Evolutionary conservation across 805 yeast genomes (phyloP).

Genomic region (Wickerhamiella parazyma): DNA sequence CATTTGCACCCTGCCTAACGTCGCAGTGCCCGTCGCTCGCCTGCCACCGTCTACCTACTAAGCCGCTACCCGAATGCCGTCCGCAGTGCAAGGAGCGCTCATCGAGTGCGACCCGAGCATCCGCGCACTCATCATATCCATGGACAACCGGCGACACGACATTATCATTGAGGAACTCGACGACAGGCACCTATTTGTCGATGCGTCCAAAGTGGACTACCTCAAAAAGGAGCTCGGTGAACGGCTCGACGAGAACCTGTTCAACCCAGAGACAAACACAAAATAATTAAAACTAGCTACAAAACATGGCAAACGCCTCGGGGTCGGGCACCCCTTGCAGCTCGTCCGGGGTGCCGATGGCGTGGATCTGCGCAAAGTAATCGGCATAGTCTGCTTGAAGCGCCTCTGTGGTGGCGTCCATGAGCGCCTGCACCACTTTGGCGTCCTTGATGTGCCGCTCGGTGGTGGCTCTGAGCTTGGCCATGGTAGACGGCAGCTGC

Average conservation of each 20-base stretch:
- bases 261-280: slow-evolving; percentile 55
- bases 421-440: slow-evolving; percentile 36
- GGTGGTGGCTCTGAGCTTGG: slow-evolving; percentile 41
- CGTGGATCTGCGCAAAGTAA: slow-evolving; percentile 31
- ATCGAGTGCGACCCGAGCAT: slow-evolving; percentile 77
- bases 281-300: background rate
- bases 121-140: slow-evolving; percentile 67
- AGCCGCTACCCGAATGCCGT: too few relatives aligned
- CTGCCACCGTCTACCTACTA: too few relatives aligned
- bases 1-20: too few relatives aligned
- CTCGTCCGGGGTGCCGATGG: slow-evolving; percentile 19
- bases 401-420: slow-evolving; percentile 55
- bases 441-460: slow-evolving; percentile 42
- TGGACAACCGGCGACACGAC: slow-evolving; percentile 65
- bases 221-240: slow-evolving; percentile 67
- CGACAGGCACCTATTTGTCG: slow-evolving; percentile 78
- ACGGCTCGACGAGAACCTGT: slow-evolving; percentile 68
- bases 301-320: slow-evolving; percentile 37
- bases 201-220: slow-evolving; percentile 57
- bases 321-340: slow-evolving; percentile 45
- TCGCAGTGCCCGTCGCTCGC: too few relatives aligned
- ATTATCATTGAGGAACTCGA: slow-evolving; percentile 71
- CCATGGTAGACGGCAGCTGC: slow-evolving; percentile 40
- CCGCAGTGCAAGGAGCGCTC: slow-evolving; percentile 24
- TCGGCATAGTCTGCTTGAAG: slow-evolving; percentile 44